Evolutionary conservation across 768 basidiomycete species (phyloP).

Genomic region (Boletus barrowsii): DNA sequence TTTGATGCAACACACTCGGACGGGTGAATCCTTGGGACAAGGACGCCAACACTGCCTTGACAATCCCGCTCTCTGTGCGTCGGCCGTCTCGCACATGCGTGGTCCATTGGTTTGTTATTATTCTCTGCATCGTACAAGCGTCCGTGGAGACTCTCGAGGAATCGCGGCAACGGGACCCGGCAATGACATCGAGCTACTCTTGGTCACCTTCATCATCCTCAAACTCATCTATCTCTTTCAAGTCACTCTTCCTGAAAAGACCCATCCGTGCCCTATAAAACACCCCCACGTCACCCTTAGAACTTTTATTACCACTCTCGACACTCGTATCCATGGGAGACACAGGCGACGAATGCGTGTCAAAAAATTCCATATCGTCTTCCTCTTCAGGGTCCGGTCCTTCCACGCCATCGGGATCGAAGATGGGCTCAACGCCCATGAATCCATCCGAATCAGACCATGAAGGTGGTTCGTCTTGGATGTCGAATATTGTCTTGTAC

Average conservation of each 20-base stretch:
- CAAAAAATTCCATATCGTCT: slow-evolving; percentile 48
- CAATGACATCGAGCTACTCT: slow-evolving; percentile 61
- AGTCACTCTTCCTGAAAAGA: slow-evolving; percentile 30
- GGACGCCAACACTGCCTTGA: slow-evolving; percentile 66
- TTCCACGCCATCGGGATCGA: slow-evolving; percentile 71
- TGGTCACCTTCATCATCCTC: slow-evolving; percentile 40
- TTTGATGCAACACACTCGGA: no score
- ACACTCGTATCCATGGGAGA: slow-evolving; percentile 39
- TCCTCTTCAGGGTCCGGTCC: slow-evolving; percentile 55
- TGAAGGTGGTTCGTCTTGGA: slow-evolving; percentile 83
- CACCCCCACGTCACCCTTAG: slow-evolving; percentile 67
- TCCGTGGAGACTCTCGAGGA: slow-evolving; percentile 38
- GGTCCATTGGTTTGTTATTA: slow-evolving; percentile 61
- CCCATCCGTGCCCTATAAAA: slow-evolving; percentile 47
- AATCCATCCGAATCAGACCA: slow-evolving; percentile 76
- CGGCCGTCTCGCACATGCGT: slow-evolving; percentile 76
- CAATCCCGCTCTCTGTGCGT: slow-evolving; percentile 80
- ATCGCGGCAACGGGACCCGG: slow-evolving; percentile 57
- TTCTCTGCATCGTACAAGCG: slow-evolving; percentile 21
- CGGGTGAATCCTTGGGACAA: no score
- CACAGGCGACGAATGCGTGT: slow-evolving; percentile 49
- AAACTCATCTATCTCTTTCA: slow-evolving; percentile 29
- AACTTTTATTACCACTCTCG: slow-evolving; percentile 41
- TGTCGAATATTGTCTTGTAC: slow-evolving; percentile 73
- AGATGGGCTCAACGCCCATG: slow-evolving; percentile 79